Evolutionary conservation across 805 yeast genomes (phyloP).

Genomic region (Cyberlindnera bimundalis): DNA sequence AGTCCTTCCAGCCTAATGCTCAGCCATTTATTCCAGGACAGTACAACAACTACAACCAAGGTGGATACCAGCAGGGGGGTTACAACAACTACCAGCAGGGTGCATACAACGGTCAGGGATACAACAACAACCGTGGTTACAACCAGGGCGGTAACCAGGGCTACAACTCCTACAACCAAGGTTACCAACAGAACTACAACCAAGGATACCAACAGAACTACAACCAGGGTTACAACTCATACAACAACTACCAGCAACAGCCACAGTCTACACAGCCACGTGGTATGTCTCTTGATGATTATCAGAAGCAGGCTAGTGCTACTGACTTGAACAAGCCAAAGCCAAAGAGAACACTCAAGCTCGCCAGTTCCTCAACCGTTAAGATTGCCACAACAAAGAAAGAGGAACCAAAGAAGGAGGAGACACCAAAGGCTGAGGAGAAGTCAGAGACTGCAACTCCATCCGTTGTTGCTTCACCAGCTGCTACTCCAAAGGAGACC

Average conservation of each 20-base stretch:
- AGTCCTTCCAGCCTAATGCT: slow-evolving; percentile 45
- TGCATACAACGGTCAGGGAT: slow-evolving; percentile 6
- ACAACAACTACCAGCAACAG: slow-evolving; percentile 22
- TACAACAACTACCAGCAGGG: slow-evolving; percentile 15
- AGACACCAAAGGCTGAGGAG: slow-evolving; percentile 15
- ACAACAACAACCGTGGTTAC: slow-evolving; percentile 14
- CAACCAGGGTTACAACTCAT: slow-evolving; percentile 14
- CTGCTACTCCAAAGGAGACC: slow-evolving; percentile 15
- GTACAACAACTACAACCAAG: slow-evolving; percentile 25
- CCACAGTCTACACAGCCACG: slow-evolving; percentile 32
- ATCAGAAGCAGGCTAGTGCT: slow-evolving; percentile 53
- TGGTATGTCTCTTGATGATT: slow-evolving; percentile 80
- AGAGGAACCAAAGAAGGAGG: slow-evolving; percentile 25
- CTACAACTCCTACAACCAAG: slow-evolving; percentile 9
- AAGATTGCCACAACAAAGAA: slow-evolving; percentile 53
- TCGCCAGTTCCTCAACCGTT: slow-evolving; percentile 62
- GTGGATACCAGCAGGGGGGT: slow-evolving; percentile 17
- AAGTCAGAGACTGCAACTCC: slow-evolving; percentile 18
- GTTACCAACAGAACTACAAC: slow-evolving; percentile 4
- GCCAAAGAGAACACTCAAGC: slow-evolving; percentile 61
- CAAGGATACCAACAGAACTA: slow-evolving; percentile 22
- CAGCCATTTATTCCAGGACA: slow-evolving; percentile 39
- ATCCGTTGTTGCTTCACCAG: slow-evolving; percentile 24
- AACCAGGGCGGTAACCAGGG: slow-evolving; percentile 13
- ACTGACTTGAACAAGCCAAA: slow-evolving; percentile 18